Evolutionary conservation across 2,329 filamentous ascomycete species (phyloP).

Genomic region (Ceratocystis cubensis): DNA sequence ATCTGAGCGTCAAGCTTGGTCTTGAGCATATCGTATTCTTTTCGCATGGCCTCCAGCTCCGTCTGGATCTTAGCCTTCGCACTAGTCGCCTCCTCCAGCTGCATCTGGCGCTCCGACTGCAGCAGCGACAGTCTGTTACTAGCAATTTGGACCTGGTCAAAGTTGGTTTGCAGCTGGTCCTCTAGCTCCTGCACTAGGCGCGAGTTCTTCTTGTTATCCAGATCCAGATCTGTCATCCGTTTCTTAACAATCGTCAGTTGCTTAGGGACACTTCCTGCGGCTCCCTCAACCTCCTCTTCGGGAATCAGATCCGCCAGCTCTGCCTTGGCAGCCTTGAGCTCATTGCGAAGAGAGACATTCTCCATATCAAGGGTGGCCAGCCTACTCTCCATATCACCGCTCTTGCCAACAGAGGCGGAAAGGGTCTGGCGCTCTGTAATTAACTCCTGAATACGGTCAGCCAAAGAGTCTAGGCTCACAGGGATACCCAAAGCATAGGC

Average conservation of each 20-base stretch:
- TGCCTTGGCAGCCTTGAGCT: slow-evolving; percentile 49
- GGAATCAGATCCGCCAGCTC: slow-evolving; percentile 42
- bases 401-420: slow-evolving; percentile 23
- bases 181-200: slow-evolving; percentile 90
- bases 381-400: slow-evolving; percentile 41
- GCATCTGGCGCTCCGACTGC: slow-evolving; percentile 58
- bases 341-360: slow-evolving; percentile 46
- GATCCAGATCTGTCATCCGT: slow-evolving; percentile 50
- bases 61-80: slow-evolving; percentile 50
- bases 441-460: slow-evolving; percentile 47
- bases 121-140: slow-evolving; percentile 77
- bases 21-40: slow-evolving; percentile 57
- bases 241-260: slow-evolving; percentile 52
- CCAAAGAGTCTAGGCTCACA: slow-evolving; percentile 55
- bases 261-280: slow-evolving; percentile 39
- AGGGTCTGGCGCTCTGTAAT: slow-evolving; percentile 41
- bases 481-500: slow-evolving; percentile 48
- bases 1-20: slow-evolving; percentile 42
- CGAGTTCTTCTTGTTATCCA: slow-evolving; percentile 76
- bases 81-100: slow-evolving; percentile 66
- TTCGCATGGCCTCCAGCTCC: slow-evolving; percentile 54
- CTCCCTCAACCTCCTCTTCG: slow-evolving; percentile 34
- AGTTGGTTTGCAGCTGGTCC: slow-evolving; percentile 89
- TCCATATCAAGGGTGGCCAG: slow-evolving; percentile 44
- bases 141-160: slow-evolving; percentile 76